Conservation (phyloP, 2,329 filamentous ascomycete genomes). For the Plectosphaerella plurivora region DNA sequence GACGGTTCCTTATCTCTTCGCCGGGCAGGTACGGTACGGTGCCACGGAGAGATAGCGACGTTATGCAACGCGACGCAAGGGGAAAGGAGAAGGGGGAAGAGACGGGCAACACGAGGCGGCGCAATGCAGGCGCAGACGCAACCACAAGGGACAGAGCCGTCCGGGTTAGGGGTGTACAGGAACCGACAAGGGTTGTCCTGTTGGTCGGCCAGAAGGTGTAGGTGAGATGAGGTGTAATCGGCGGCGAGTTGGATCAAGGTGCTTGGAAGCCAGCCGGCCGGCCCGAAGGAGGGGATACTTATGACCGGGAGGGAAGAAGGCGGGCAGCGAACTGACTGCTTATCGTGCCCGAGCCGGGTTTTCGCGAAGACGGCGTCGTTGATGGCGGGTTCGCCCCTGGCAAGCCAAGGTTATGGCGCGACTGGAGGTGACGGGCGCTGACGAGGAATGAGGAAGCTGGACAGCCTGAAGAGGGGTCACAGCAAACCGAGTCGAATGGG, state of each 20-base stretch:
- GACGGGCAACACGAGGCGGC: slow-evolving; percentile 8
- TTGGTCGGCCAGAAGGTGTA: background rate
- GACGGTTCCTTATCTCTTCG: background rate
- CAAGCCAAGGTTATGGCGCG: background rate
- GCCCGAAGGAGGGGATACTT: background rate
- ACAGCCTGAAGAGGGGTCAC: background rate
- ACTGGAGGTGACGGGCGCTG: background rate
- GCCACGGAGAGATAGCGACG: slow-evolving; percentile 2
- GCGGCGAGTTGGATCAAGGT: background rate
- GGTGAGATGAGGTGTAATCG: background rate
- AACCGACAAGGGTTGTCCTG: background rate
- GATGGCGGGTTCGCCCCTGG: background rate
- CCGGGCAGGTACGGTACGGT: background rate
- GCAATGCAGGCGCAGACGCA: slow-evolving; percentile 22
- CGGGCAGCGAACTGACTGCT: background rate
- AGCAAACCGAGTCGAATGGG: background rate
- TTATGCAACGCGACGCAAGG: slow-evolving; percentile 9
- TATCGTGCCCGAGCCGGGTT: background rate
- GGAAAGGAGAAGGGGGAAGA: slow-evolving; percentile 2
- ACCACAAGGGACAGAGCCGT: background rate
- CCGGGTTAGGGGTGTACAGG: background rate
- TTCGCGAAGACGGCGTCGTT: background rate
- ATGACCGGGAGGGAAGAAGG: background rate
- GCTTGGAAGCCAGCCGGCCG: background rate
- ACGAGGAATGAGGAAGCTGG: background rate